Evolutionary conservation across 306 rosid species (phyloP).

Genomic region (Quercus dentata): DNA sequence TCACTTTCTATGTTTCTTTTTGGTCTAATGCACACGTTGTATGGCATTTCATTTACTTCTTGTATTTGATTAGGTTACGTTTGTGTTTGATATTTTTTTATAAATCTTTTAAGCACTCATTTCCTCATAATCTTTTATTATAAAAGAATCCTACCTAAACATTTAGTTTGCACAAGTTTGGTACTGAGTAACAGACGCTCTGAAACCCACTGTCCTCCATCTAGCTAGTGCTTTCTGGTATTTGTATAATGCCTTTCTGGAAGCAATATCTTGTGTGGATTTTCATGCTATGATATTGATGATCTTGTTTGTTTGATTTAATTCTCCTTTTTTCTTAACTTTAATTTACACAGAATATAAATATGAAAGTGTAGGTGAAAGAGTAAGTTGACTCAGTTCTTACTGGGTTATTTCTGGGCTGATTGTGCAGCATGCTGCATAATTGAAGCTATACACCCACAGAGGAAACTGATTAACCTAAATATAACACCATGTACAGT

Average conservation of each 20-base stretch:
- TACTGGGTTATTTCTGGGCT: background rate
- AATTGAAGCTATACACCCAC: background rate
- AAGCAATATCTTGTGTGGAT: background rate
- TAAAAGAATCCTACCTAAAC: background rate
- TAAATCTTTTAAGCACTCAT: background rate
- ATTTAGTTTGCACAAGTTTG: conserved; percentile 10
- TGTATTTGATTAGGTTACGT: background rate
- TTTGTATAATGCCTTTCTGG: background rate
- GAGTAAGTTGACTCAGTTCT: background rate
- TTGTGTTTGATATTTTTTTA: background rate
- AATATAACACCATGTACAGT: background rate
- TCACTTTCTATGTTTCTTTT: background rate
- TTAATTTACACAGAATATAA: background rate
- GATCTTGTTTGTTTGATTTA: background rate
- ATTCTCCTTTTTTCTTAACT: background rate
- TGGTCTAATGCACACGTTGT: background rate
- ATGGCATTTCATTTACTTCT: background rate
- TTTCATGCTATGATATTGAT: background rate
- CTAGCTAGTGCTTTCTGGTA: background rate
- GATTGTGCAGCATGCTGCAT: background rate
- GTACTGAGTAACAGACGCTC: background rate
- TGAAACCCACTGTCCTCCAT: background rate
- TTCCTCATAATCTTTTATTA: background rate
- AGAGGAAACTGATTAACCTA: background rate
- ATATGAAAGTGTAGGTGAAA: background rate